Evolutionary conservation across 495 filamentous ascomycete species (phyloP), one percentile per base, ranked within the genome.

Genomic region (Podospora anserina): DNA sequence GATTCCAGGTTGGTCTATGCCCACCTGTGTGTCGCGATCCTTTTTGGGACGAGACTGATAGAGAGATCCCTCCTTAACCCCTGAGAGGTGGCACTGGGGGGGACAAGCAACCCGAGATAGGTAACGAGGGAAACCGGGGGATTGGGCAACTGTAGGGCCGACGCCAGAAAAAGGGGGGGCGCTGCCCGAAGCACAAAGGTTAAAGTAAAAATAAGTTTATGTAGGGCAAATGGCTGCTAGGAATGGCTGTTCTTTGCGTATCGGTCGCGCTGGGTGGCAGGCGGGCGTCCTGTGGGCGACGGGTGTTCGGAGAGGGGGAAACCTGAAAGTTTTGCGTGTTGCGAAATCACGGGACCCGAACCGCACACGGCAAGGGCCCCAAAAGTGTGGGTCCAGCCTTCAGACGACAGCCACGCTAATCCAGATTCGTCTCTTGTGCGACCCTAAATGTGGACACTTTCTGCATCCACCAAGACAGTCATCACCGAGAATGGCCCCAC

Each of bases 301-400:
- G 55, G 61, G 61, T 63, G 61, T 63, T 19, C 27, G 15, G 58
- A 64, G 64, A 61, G 26, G 28, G 49, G 49, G 44, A 49, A 49
- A 49, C 39, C 39, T 49, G 67, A 68, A 68, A 66, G 69, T 57
- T 65, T 71, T 71, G 69, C 63, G 69, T 70, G 68, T 72, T 67
- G 73, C 68, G 66, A 76, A 76, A 73, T 73, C 70, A 68, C 67
- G 68, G 66, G 63, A 34, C 68, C 65, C 19, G 63, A 64, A 65
- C 63, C 66, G 65, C 68, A 71, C 68, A 68, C 68, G 63, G 49
- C 69, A 69, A 32, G 67, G 44, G 67, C 27, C 65, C 39, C 39
- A 63, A 61, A 70, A 66, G 55, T 65, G 69, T 65, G 66, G 70
- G 68, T 55, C 56, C 49, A 63, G 61, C 68, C 64, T 61, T 69